phyloP scores from a whole-genome alignment of 1,139 yeast species.

The Scheffersomyces illinoinensis region DNA sequence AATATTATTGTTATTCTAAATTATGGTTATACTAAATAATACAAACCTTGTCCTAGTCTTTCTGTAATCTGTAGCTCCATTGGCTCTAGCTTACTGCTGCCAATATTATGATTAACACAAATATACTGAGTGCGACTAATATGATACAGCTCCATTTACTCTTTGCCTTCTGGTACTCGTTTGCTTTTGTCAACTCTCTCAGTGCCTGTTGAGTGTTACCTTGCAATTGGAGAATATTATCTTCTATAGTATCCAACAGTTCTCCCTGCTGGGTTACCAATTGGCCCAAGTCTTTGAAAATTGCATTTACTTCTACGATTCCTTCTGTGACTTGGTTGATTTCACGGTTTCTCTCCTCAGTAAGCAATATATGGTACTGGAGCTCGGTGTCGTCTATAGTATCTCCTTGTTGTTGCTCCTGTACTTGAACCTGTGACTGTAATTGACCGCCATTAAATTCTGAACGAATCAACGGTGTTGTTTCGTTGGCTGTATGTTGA shows the following conservation, averaged over 20 bases:
- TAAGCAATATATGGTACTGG: constrained; percentile 68
- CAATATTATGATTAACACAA: constrained; percentile 39
- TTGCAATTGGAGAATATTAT: constrained; percentile 67
- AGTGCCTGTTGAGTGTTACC: constrained; percentile 71
- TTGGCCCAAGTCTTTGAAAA: constrained; percentile 76
- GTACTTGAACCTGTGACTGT: constrained; percentile 26
- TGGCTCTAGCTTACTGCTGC: constrained; percentile 33
- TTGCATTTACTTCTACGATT: constrained; percentile 78
- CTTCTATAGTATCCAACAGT: constrained; percentile 80
- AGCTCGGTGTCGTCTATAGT: constrained; percentile 58
- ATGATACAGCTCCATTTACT: constrained; percentile 75
- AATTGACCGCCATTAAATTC: constrained; percentile 10
- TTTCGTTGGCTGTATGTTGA: constrained; percentile 15
- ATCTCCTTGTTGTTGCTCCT: constrained; percentile 37
- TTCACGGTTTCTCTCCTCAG: constrained; percentile 73
- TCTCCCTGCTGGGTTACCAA: constrained; percentile 83
- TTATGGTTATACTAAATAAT: neutral
- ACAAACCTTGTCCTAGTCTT: neutral
- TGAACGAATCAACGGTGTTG: constrained; percentile 25
- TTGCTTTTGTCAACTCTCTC: constrained; percentile 68
- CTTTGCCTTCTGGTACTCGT: constrained; percentile 67
- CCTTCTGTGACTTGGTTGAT: constrained; percentile 74
- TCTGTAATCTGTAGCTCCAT: neutral
- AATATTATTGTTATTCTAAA: neutral
- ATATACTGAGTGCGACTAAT: constrained; percentile 45